Evolutionary conservation across 2,329 filamentous ascomycete species (phyloP).

Genomic region (Penicillium sp.): DNA sequence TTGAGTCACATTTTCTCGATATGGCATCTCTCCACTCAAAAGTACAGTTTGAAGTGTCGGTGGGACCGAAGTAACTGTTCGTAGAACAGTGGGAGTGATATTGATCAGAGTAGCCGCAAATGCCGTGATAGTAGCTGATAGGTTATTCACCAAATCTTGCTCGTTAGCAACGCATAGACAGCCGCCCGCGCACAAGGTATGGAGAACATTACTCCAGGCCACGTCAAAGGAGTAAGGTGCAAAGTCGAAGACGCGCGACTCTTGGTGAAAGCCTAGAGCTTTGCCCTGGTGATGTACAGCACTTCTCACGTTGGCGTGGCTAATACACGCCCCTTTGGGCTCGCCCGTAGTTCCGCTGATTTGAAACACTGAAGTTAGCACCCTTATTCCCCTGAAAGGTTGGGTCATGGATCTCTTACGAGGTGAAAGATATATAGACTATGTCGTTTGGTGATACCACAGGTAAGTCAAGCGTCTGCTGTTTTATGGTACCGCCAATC

Average conservation of each 20-base stretch:
- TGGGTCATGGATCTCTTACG: neutral
- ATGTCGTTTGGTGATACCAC: neutral
- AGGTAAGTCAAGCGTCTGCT: neutral
- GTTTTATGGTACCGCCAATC: neutral
- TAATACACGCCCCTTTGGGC: neutral
- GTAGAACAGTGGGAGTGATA: neutral
- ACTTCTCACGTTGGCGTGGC: neutral
- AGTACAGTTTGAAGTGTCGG: neutral
- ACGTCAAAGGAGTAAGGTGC: conserved; percentile 2
- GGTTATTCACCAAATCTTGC: neutral
- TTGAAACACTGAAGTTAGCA: neutral
- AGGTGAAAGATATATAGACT: neutral
- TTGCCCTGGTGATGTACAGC: neutral
- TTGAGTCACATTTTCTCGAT: neutral
- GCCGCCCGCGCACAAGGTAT: neutral
- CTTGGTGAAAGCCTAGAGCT: neutral
- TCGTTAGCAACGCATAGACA: neutral
- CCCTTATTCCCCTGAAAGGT: neutral
- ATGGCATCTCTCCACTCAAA: neutral
- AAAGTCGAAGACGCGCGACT: neutral
- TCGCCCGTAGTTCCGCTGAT: neutral
- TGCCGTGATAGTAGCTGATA: neutral
- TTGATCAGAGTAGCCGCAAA: neutral
- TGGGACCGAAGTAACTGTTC: neutral
- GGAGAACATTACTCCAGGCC: neutral